phyloP scores from a whole-genome alignment of 1,284 basidiomycete species.

The Irpex lacteus region DNA sequence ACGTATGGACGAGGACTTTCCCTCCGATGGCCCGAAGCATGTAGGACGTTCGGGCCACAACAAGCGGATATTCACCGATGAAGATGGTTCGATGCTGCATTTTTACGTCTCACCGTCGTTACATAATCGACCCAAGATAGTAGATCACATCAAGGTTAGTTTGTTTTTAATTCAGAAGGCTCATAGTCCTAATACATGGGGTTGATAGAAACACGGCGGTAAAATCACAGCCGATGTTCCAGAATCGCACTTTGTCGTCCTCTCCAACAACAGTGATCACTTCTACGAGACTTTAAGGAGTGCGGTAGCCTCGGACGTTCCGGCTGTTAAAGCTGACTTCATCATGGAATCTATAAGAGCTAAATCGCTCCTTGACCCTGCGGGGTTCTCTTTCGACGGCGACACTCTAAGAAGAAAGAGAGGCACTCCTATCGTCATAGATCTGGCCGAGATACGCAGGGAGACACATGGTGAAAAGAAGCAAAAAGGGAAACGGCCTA shows the following conservation, averaged over 20 bases:
- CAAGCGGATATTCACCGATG: conserved; percentile 5
- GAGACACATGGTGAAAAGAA: neutral
- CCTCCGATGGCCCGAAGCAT: neutral
- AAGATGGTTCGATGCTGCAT: conserved; percentile 36
- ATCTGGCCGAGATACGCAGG: conserved; percentile 7
- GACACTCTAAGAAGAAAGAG: conserved; percentile 17
- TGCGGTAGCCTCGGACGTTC: conserved; percentile 21
- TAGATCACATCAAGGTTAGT: conserved; percentile 51
- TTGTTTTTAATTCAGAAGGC: neutral
- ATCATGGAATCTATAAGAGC: conserved; percentile 51
- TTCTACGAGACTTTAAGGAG: conserved; percentile 44
- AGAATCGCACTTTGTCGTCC: conserved; percentile 56
- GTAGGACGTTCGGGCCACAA: neutral
- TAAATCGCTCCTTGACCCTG: conserved; percentile 43
- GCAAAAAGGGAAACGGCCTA: neutral
- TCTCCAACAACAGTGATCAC: conserved; percentile 46
- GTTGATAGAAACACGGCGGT: conserved; percentile 58
- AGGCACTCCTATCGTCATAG: conserved; percentile 14
- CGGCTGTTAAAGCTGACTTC: conserved; percentile 32
- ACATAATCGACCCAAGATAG: conserved; percentile 41
- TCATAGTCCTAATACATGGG: neutral
- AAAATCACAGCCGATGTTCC: conserved; percentile 46
- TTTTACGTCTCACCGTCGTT: conserved; percentile 62
- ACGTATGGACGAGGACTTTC: neutral
- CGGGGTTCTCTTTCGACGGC: conserved; percentile 30